phyloP scores from a whole-genome alignment of 768 basidiomycete species.

The Chalciporus chontae region DNA sequence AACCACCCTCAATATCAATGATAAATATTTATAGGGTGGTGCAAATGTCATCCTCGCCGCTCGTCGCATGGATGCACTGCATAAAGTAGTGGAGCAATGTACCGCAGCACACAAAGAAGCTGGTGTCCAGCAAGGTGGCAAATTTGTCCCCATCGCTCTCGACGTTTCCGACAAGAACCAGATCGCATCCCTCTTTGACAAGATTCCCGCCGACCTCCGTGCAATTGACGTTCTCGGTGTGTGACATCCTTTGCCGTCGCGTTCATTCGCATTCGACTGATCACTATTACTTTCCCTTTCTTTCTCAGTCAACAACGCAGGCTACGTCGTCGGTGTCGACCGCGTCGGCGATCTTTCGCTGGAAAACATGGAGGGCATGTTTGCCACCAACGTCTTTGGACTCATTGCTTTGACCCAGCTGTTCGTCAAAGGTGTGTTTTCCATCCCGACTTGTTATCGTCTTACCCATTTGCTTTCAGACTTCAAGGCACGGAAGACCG shows the following conservation, averaged over 20 bases:
- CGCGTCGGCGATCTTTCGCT: slow-evolving; percentile 79
- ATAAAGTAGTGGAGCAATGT: slow-evolving; percentile 66
- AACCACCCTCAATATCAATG: not conserved
- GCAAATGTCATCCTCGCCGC: slow-evolving; percentile 86
- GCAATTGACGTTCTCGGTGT: slow-evolving; percentile 81
- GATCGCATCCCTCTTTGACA: slow-evolving; percentile 64
- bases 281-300: not conserved
- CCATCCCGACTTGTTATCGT: not conserved
- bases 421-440: slow-evolving; percentile 47
- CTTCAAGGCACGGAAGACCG: slow-evolving; percentile 72
- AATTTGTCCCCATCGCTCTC: slow-evolving; percentile 64
- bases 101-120: slow-evolving; percentile 67
- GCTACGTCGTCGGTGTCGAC: slow-evolving; percentile 86
- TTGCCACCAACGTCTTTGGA: slow-evolving; percentile 78
- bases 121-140: slow-evolving; percentile 72
- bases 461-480: slow-evolving; percentile 39
- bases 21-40: slow-evolving; percentile 53
- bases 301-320: slow-evolving; percentile 68
- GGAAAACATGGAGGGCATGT: slow-evolving; percentile 79
- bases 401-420: slow-evolving; percentile 82
- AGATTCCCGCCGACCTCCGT: slow-evolving; percentile 65
- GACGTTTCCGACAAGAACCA: slow-evolving; percentile 80
- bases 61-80: slow-evolving; percentile 69
- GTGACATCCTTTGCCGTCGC: slow-evolving; percentile 12
- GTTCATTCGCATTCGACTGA: not conserved